Conservation (phyloP, 805 yeast genomes). For the Kazachstania psychrophila region DNA sequence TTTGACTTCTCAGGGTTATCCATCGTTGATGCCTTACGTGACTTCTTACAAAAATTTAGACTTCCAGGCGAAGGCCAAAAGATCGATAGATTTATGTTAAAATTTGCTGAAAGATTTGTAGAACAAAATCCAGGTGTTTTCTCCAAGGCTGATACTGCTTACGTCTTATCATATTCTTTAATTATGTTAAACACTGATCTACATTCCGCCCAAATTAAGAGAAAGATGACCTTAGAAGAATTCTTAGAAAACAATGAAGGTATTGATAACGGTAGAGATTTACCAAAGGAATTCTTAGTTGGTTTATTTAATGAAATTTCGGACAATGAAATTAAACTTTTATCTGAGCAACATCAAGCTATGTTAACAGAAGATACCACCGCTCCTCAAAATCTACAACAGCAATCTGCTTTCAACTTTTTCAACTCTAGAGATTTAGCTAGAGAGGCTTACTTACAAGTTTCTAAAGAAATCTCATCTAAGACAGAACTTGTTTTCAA, state of each 20-base stretch:
- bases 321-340: conserved; percentile 76
- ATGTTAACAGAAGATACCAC: conserved; percentile 55
- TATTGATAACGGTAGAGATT: conserved; percentile 81
- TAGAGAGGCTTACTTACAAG: conserved; percentile 81
- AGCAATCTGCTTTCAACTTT: conserved; percentile 40
- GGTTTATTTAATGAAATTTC: conserved; percentile 71
- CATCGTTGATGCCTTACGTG: conserved; percentile 81
- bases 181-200: conserved; percentile 91
- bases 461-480: conserved; percentile 81
- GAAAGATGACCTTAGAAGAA: conserved; percentile 80
- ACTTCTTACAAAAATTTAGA: conserved; percentile 77
- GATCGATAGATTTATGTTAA: conserved; percentile 91
- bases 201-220: conserved; percentile 79
- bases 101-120: conserved; percentile 87
- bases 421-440: conserved; percentile 66
- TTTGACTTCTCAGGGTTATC: conserved; percentile 63
- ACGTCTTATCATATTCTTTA: conserved; percentile 83
- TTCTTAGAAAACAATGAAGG: conserved; percentile 83
- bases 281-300: conserved; percentile 64
- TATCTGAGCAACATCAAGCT: conserved; percentile 91
- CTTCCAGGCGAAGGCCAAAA: conserved; percentile 98
- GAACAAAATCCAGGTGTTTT: conserved; percentile 83
- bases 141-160: conserved; percentile 89
- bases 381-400: conserved; percentile 28
- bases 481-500: conserved; percentile 82